phyloP scores from a whole-genome alignment of 2,329 filamentous ascomycete genomes.

The Talaromyces sp. region DNA sequence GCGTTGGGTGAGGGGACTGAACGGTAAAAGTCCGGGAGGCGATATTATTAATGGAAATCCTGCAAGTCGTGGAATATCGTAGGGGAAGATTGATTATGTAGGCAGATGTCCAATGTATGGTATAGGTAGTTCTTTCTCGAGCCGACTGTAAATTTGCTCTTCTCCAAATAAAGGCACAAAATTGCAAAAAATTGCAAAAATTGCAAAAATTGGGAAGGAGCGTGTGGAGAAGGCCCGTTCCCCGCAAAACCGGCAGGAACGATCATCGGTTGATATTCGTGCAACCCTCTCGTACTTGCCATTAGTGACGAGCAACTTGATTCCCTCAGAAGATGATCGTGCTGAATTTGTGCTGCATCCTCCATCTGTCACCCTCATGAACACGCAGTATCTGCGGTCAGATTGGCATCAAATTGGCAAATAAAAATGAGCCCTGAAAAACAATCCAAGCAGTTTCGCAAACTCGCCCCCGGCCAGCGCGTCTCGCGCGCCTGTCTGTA shows the following conservation, averaged over 20 bases:
- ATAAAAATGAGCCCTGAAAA: conserved; percentile 9
- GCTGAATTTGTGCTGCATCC: neutral
- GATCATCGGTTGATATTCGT: neutral
- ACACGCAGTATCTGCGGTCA: neutral
- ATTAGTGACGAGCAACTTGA: neutral
- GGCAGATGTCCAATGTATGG: too few relatives aligned
- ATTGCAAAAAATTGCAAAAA: neutral
- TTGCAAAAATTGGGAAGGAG: neutral
- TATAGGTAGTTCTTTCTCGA: neutral
- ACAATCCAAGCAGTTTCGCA: conserved; percentile 16
- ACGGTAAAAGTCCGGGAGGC: neutral
- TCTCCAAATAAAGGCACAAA: neutral
- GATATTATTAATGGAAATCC: neutral
- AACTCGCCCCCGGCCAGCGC: conserved; percentile 32
- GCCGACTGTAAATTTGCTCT: neutral
- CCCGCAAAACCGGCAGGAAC: neutral
- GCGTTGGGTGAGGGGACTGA: neutral
- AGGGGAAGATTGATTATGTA: neutral
- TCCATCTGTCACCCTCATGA: neutral
- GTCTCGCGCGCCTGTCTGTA: conserved; percentile 46
- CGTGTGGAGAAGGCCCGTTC: neutral
- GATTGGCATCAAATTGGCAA: too few relatives aligned
- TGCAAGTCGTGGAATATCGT: neutral
- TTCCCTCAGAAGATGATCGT: neutral
- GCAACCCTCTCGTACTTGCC: too few relatives aligned